Percentiles rank a stretch among this genome's conserved stretches.
Evolutionary conservation across 2,329 filamentous ascomycete species (phyloP).

Genomic region (Diaporthe velutina): DNA sequence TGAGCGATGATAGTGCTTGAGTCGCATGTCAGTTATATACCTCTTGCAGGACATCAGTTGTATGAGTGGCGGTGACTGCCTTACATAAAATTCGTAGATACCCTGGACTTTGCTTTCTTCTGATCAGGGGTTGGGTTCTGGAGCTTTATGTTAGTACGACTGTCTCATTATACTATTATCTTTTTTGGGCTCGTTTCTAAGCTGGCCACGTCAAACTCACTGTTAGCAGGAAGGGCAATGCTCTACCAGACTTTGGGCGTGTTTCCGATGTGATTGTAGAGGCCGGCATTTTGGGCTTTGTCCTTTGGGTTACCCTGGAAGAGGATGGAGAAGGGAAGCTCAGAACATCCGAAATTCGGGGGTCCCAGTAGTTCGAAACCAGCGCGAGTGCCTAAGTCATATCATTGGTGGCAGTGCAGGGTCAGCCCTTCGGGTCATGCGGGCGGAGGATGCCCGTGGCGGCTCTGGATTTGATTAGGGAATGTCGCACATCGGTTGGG

Average conservation of each 20-base stretch:
- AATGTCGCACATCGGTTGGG: not conserved
- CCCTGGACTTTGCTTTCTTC: not conserved
- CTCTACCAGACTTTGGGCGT: not conserved
- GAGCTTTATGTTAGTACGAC: not conserved
- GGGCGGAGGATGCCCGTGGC: not conserved
- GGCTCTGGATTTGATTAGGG: not conserved
- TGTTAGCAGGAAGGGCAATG: not conserved
- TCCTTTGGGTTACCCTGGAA: not conserved
- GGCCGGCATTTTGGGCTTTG: not conserved
- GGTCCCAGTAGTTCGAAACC: no score
- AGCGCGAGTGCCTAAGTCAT: no score
- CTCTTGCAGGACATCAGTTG: no score
- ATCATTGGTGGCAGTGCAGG: no score
- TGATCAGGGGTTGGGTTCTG: not conserved
- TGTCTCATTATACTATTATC: not conserved
- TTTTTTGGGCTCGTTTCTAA: not conserved
- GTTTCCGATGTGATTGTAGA: not conserved
- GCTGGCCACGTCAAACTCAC: not conserved
- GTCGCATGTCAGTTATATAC: not conserved
- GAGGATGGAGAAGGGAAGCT: not conserved
- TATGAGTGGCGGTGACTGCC: not conserved
- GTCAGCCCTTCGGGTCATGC: not conserved
- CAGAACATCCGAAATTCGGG: no score
- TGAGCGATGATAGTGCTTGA: not conserved
- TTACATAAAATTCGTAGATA: not conserved